Conservation (phyloP, 257 asterid species). For the Pogostemon cablin region DNA sequence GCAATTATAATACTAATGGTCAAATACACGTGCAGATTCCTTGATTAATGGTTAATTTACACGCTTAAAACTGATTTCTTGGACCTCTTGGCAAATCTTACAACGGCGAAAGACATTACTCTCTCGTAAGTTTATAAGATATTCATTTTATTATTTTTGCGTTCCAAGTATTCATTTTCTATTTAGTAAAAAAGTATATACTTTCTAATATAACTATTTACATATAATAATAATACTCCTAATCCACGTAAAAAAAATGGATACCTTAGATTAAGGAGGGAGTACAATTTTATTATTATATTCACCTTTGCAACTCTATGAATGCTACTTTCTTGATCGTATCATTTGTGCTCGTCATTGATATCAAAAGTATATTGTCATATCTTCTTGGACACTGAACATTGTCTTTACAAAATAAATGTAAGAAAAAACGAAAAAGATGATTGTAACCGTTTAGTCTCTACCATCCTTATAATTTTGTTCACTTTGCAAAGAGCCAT, state of each 20-base stretch:
- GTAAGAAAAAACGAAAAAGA: not conserved
- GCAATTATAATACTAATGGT: not conserved
- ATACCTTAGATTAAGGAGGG: no score
- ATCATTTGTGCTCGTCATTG: not conserved
- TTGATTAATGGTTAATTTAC: no score
- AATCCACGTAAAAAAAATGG: no score
- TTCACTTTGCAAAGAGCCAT: constrained; percentile 19
- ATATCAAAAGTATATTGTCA: constrained; percentile 25
- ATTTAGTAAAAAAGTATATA: no score
- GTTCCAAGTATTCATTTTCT: no score
- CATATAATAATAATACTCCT: no score
- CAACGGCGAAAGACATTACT: no score
- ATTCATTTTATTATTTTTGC: no score
- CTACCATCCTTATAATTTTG: constrained; percentile 30
- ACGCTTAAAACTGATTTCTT: no score
- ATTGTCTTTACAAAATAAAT: not conserved
- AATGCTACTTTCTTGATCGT: constrained; percentile 1
- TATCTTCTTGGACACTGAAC: constrained; percentile 19
- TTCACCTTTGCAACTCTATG: not conserved
- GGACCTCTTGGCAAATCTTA: no score
- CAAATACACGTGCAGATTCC: not conserved
- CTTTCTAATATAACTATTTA: no score
- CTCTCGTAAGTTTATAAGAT: no score
- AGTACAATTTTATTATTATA: not conserved
- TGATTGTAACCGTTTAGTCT: constrained; percentile 25